Evolutionary conservation across 2,329 filamentous ascomycete genomes (phyloP).

Genomic region (Verticillium alfalfae): DNA sequence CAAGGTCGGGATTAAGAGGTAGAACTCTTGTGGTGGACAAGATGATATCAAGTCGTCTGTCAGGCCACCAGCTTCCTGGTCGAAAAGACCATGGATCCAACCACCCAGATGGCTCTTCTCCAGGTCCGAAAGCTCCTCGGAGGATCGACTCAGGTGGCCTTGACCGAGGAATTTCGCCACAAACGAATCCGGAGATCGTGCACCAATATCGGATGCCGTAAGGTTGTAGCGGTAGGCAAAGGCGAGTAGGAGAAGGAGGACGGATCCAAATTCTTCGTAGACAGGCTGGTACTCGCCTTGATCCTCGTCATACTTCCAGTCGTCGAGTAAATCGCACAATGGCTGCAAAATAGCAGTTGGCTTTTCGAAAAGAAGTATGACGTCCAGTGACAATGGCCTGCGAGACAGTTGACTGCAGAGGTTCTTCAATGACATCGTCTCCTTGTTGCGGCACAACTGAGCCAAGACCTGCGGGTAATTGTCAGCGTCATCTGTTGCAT

Average conservation of each 20-base stretch:
- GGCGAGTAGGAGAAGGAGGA: conserved; percentile 67
- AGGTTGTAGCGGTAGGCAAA: conserved; percentile 73
- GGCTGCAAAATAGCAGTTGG: conserved; percentile 65
- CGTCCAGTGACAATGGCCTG: conserved; percentile 66
- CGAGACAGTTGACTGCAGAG: conserved; percentile 69
- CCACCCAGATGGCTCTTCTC: conserved; percentile 63
- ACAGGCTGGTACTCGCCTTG: conserved; percentile 80
- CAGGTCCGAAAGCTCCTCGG: conserved; percentile 56
- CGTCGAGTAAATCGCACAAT: conserved; percentile 69
- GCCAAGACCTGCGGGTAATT: conserved; percentile 50
- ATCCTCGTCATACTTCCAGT: conserved; percentile 77
- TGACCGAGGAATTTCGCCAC: conserved; percentile 60
- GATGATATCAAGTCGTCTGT: conserved; percentile 77
- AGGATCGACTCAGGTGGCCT: conserved; percentile 49
- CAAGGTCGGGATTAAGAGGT: conserved; percentile 68
- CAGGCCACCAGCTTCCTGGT: conserved; percentile 66
- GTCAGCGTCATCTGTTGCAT: background rate
- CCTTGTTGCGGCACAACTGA: conserved; percentile 64
- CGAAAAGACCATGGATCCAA: conserved; percentile 76
- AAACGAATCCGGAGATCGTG: conserved; percentile 56
- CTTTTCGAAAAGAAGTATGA: conserved; percentile 71
- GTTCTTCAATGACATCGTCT: conserved; percentile 74
- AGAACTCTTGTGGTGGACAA: conserved; percentile 78
- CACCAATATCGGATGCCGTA: conserved; percentile 57
- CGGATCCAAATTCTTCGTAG: conserved; percentile 79